Evolutionary conservation across 2,329 filamentous ascomycete genomes (phyloP).

Genomic region (Colletotrichum truncatum): DNA sequence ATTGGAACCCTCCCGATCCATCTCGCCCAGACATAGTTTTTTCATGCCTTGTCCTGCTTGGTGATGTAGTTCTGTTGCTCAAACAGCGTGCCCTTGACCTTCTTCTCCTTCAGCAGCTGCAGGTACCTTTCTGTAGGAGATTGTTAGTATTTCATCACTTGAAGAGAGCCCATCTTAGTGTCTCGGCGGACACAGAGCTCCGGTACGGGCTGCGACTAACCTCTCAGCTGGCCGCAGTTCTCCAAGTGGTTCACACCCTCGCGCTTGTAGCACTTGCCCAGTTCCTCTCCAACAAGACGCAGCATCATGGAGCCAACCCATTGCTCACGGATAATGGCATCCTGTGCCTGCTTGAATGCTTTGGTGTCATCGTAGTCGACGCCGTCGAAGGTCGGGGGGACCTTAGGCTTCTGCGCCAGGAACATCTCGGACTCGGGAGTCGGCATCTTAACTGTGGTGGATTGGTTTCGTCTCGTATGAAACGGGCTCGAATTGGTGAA

Average conservation of each 20-base stretch:
- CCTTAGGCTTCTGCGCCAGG: constrained; percentile 84
- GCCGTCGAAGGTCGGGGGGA: constrained; percentile 84
- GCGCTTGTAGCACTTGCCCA: constrained; percentile 85
- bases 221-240: constrained; percentile 84
- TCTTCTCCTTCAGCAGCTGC: constrained; percentile 78
- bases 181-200: no score
- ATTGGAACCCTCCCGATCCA: neutral
- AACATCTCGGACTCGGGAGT: constrained; percentile 85
- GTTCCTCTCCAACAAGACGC: constrained; percentile 80
- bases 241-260: constrained; percentile 90
- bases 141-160: constrained; percentile 4
- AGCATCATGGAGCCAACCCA: constrained; percentile 94
- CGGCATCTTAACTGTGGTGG: constrained; percentile 66
- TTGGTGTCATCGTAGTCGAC: constrained; percentile 88
- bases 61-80: constrained; percentile 80
- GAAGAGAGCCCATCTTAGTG: neutral
- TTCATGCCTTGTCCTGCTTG: constrained; percentile 53
- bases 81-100: constrained; percentile 82
- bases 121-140: constrained; percentile 75
- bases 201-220: constrained; percentile 62
- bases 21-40: constrained; percentile 26
- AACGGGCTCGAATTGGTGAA: constrained; percentile 1
- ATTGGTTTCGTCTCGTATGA: neutral
- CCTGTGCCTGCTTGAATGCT: constrained; percentile 83
- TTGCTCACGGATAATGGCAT: constrained; percentile 84